These are phyloP conservation scores for Asterella californica DNA, from an alignment of 225 moss, liverwort and hornwort genomes.

Conservation along the genomic window DNA sequence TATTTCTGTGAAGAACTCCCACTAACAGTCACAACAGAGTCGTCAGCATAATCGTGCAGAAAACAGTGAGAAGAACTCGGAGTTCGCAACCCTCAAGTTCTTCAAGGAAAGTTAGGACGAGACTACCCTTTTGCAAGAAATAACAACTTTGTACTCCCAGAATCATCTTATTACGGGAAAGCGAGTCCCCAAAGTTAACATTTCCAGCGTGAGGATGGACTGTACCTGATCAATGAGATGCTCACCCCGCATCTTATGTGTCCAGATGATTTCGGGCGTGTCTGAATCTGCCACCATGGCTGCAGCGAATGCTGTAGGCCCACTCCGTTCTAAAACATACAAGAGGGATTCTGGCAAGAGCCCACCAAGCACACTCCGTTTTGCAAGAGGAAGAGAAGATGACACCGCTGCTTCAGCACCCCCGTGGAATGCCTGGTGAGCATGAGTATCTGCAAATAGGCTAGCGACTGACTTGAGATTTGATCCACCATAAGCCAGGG, in stretches of 20 bases:
- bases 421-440: conserved; percentile 84
- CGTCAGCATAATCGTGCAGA: too few species aligned
- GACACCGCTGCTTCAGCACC: conserved; percentile 94
- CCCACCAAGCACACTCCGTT: conserved; percentile 81
- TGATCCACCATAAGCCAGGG: conserved; percentile 84
- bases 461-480: conserved; percentile 80
- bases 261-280: conserved; percentile 94
- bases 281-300: conserved; percentile 85
- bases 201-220: background rate
- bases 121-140: background rate
- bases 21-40: too few species aligned
- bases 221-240: conserved; percentile 88
- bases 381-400: conserved; percentile 90
- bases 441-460: conserved; percentile 82
- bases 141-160: background rate
- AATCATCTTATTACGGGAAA: background rate
- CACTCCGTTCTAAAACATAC: conserved; percentile 87
- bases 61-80: background rate
- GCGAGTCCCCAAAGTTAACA: background rate
- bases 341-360: conserved; percentile 83
- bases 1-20: too few species aligned
- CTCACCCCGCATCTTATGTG: conserved; percentile 90
- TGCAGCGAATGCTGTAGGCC: conserved; percentile 71
- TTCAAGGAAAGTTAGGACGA: background rate
- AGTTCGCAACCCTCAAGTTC: background rate